Conservation (phyloP, 192 early-diverging fungal genomes). For the Haplosporangium gracile region DNA sequence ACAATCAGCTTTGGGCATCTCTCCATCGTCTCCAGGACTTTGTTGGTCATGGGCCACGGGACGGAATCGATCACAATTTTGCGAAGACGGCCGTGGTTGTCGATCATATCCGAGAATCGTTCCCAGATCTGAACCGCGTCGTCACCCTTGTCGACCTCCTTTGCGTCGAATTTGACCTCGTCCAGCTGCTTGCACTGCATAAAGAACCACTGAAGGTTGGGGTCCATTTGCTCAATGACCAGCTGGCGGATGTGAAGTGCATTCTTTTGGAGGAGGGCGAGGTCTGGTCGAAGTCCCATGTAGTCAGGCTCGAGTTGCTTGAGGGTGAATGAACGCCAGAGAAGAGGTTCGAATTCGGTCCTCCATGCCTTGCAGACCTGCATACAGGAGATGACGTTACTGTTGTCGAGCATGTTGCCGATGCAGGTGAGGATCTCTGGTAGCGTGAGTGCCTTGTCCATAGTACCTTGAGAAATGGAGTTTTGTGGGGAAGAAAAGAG, state of each 20-base stretch:
- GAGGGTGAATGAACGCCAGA: slow-evolving; percentile 33
- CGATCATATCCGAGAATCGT: slow-evolving; percentile 20
- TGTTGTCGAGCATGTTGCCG: background rate
- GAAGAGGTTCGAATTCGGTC: slow-evolving; percentile 17
- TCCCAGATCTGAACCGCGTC: background rate
- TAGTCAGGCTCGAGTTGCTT: background rate
- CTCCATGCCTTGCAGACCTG: slow-evolving; percentile 38
- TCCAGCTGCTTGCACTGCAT: slow-evolving; percentile 21
- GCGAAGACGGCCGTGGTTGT: slow-evolving; percentile 12
- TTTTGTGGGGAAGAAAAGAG: background rate
- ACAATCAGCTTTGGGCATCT: slow-evolving; percentile 26
- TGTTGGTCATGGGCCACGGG: background rate
- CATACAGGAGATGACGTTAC: slow-evolving; percentile 8
- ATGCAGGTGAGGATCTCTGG: slow-evolving; percentile 41
- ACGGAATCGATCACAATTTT: slow-evolving; percentile 18
- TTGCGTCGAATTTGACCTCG: background rate
- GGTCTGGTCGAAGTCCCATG: background rate
- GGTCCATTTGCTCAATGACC: slow-evolving; percentile 19
- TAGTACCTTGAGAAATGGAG: background rate
- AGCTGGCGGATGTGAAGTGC: slow-evolving; percentile 26
- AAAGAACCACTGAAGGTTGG: slow-evolving; percentile 11
- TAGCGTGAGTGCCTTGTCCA: slow-evolving; percentile 25
- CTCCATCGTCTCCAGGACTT: slow-evolving; percentile 16
- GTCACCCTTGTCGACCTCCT: background rate
- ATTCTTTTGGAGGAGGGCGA: slow-evolving; percentile 23